Evolutionary conservation across 1,284 basidiomycete species (phyloP).

Genomic region (Puccinia novopanici): DNA sequence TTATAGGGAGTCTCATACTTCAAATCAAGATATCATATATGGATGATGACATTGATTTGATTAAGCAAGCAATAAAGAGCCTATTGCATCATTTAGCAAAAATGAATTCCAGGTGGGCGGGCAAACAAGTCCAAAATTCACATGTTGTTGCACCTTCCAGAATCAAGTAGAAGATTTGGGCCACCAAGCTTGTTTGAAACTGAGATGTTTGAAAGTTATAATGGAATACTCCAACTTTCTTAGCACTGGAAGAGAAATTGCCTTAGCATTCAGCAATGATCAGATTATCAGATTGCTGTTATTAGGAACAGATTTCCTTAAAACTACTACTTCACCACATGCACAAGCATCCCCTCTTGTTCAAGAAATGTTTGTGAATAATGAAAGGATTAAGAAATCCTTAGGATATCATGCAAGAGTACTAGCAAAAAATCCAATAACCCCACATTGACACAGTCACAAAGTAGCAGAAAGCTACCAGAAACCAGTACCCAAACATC

Average conservation of each 20-base stretch:
- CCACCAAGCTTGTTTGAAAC: conserved; percentile 1
- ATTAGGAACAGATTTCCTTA: background rate
- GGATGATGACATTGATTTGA: too few relatives aligned
- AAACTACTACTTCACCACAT: too few relatives aligned
- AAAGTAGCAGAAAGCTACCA: too few relatives aligned
- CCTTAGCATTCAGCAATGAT: background rate
- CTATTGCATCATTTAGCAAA: too few relatives aligned
- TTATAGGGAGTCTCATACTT: conserved; percentile 59
- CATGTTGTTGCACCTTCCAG: conserved; percentile 54
- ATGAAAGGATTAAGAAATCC: background rate
- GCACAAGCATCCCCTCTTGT: too few relatives aligned
- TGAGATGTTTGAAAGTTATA: conserved; percentile 22
- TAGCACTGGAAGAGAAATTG: conserved; percentile 22
- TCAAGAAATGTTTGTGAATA: background rate
- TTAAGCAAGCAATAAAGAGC: too few relatives aligned
- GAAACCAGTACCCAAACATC: too few relatives aligned
- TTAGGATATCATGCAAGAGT: background rate
- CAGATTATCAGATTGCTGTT: background rate
- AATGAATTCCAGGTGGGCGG: conserved; percentile 58
- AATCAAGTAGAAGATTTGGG: conserved; percentile 49
- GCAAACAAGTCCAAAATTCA: conserved; percentile 59
- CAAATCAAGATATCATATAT: conserved; percentile 59
- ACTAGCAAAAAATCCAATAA: too few relatives aligned
- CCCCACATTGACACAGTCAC: too few relatives aligned
- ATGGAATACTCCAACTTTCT: background rate